Evolutionary conservation across 1,139 yeast species (phyloP), one percentile per base, ranked within the genome.

Genomic region (Pichia sp.): DNA sequence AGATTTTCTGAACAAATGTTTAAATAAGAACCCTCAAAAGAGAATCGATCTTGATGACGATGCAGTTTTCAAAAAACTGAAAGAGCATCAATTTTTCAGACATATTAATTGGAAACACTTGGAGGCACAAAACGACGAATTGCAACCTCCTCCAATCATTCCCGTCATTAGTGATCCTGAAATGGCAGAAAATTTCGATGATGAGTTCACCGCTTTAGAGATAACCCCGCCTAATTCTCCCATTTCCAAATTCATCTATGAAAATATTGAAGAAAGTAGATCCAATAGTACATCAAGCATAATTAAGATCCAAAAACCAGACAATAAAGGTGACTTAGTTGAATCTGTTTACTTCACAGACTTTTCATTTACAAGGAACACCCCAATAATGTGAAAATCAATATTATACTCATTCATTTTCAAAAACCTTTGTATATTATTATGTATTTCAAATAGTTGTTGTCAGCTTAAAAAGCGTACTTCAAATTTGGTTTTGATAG

Each of bases 101-200:
- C 75, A 79, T 54, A 69, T 92, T 28, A 73, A 86, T 59, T 92
- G 97, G 97, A 63, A 68, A 16, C 66, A 69, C 39, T 66, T 90
- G 44, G 73, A 69, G 44, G 60, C 58, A 23, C 81, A 85, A 39
- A 64, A 67, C 41, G 64, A 66, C 44, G 63, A 62, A 3, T 58
- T 64, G 6, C 62, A 75, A 40, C 65, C 71, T 41, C 97, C 97
- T 1, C 98, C 98, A 0, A 86, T 92, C 38, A 70, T 84, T 29
- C 98, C 98, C 0, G 68, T 90, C n/a, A 81, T 92, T 38, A 87
- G 96, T 1, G 84, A 90, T 56, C 95, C 97, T 10, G 81, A 75
- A 33, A 66, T 86, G 52, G 98, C 98, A 0, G 97, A 92, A 61
- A 92, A 92, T 60, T 92, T 92, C 61, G 95, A 92, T 56, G 65